Conservation (phyloP, 345 rosid species). For the Linum usitatissimum region DNA sequence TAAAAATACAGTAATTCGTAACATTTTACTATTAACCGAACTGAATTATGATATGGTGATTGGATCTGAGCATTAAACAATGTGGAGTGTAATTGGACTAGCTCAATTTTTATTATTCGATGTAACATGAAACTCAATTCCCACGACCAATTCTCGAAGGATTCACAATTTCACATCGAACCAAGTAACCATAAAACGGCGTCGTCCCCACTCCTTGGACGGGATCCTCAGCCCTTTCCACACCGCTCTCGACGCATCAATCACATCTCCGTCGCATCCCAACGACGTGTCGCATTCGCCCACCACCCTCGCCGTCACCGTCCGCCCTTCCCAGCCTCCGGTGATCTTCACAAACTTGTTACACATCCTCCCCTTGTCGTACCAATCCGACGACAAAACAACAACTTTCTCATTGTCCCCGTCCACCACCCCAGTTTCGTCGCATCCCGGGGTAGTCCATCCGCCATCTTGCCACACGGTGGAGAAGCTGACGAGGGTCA, state of each 20-base stretch:
- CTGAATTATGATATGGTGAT: no score
- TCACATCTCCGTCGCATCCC: not conserved
- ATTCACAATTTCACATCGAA: not conserved
- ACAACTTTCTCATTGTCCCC: not conserved
- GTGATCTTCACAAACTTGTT: not conserved
- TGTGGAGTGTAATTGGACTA: no score
- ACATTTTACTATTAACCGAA: no score
- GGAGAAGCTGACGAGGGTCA: not conserved
- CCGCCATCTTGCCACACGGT: not conserved
- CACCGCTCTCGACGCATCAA: not conserved
- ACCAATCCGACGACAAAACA: not conserved
- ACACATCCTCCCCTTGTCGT: not conserved
- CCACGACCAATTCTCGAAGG: no score
- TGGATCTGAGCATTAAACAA: no score
- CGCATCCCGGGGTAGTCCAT: not conserved
- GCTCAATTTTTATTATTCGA: no score
- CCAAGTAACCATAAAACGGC: not conserved
- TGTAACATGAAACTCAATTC: no score
- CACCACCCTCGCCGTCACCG: not conserved
- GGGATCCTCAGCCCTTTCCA: not conserved
- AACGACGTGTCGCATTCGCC: not conserved
- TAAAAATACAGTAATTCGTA: no score
- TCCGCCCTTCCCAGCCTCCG: not conserved
- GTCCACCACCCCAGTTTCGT: not conserved
- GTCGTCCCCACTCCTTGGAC: not conserved